Evolutionary conservation across 345 rosid genomes (phyloP).

Genomic region (Citrus unshiu): DNA sequence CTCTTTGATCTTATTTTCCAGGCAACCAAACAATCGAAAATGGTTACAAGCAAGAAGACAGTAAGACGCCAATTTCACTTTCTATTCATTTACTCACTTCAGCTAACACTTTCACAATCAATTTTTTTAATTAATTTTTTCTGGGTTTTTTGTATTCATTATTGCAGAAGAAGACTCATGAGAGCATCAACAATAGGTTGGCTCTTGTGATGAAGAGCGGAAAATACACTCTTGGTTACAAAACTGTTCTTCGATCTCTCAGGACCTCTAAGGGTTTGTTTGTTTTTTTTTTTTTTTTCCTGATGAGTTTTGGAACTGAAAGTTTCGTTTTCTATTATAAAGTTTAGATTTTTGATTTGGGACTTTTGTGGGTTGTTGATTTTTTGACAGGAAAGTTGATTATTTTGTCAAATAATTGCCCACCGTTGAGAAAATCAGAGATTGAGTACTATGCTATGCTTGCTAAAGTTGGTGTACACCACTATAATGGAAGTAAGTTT

Average conservation of each 20-base stretch:
- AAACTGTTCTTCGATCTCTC: constrained; percentile 50
- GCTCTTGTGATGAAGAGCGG: constrained; percentile 67
- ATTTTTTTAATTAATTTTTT: not conserved
- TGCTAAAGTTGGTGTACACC: constrained; percentile 75
- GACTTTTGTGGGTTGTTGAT: not conserved
- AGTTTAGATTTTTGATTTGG: not conserved
- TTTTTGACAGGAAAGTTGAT: constrained; percentile 32
- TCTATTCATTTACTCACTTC: not conserved
- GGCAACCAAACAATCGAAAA: not conserved
- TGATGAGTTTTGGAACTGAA: not conserved
- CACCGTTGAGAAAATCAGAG: constrained; percentile 78
- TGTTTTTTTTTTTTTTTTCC: not conserved
- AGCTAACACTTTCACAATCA: not conserved
- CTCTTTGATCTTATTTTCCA: not conserved
- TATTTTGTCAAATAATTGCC: constrained; percentile 66
- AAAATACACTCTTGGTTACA: constrained; percentile 46
- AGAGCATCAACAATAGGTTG: constrained; percentile 54
- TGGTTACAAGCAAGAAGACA: constrained; percentile 15
- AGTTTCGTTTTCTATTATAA: not conserved
- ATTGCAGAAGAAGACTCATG: constrained; percentile 60
- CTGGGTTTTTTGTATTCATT: not conserved
- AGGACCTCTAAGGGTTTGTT: constrained; percentile 44
- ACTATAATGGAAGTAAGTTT: constrained; percentile 72
- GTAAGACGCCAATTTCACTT: not conserved
- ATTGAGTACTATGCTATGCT: constrained; percentile 84